Conservation (phyloP, 257 asterid genomes). For the Solanum corneliomulleri region DNA sequence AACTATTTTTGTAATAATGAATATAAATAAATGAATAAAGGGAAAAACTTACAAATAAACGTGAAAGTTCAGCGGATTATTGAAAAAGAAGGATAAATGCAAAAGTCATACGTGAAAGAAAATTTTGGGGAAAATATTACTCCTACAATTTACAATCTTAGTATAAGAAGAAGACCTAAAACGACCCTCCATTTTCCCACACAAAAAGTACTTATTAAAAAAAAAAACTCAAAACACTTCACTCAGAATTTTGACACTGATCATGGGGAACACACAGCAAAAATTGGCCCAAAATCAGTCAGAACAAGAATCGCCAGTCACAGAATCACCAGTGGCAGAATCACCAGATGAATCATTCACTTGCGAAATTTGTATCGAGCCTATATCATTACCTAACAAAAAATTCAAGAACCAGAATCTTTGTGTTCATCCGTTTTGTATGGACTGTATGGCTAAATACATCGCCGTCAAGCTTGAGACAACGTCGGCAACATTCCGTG, state of each 20-base stretch:
- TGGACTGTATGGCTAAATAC: constrained; percentile 53
- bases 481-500: constrained; percentile 37
- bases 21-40: neutral
- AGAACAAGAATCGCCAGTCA: neutral
- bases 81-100: neutral
- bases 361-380: constrained; percentile 21
- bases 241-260: neutral
- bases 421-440: constrained; percentile 58
- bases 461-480: constrained; percentile 48
- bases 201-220: too few relatives aligned
- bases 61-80: neutral
- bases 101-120: neutral
- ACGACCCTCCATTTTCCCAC: neutral
- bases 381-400: neutral
- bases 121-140: neutral
- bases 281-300: neutral
- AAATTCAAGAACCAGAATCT: neutral
- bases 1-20: too few relatives aligned
- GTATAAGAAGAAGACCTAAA: neutral
- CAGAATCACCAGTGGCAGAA: neutral
- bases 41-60: neutral
- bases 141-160: neutral
- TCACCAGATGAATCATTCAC: neutral
- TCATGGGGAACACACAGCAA: neutral
- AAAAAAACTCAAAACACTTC: too few relatives aligned